Base-by-base conservation (phyloP, 225 moss, liverwort and hornwort genomes). In the Pseudisothecium myosuroides region DNA sequence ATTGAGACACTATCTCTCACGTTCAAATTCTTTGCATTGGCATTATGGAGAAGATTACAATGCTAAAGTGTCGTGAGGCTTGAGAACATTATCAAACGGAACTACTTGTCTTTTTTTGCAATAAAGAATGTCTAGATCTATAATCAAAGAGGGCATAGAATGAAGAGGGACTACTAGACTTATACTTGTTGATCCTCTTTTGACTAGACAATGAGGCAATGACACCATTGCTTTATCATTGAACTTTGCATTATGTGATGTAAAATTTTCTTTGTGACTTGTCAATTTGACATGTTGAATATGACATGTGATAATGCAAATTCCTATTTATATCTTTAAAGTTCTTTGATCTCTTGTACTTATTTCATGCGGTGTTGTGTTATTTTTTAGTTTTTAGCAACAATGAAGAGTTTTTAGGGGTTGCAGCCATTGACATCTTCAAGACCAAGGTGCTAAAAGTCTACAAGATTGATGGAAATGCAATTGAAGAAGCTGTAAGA, bases 1-100 rank as follows among this genome's bases (percentile, higher is more conserved):
- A 56, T 28, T 58, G 12, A 58, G 39, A 28, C 12, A 28, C 12
- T n/a, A 58, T 5, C 8, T 80, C 24, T 77, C 2, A 54, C 0
- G 37, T 55, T 77, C 55, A 55, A 77, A 36, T 55, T 37, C 5
- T 45, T 54, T 0, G 3, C 36, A 36, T 8, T 36, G 9, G 20
- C 9, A 52, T 22, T 12, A 2, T 12, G 1, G 45, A 21, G 12
- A 50, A 50, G 34, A 13, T 76, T 9, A 34, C 34, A 34, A 76
- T 24, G 9, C 14, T 37, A 6, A 5, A 21, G 2, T 32, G 34
- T 0, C 2, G 4, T 0, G 2, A 22, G 5, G 20, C 7, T 76
- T 21, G 14, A 76, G 22, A 52, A 8, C 5, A 32, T 34, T 34
- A 20, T 34, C 50, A 32, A 32, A 20, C 1, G 1, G 7, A 32